Conservation (phyloP, 106 monocot genomes). For the Allium cepa region DNA sequence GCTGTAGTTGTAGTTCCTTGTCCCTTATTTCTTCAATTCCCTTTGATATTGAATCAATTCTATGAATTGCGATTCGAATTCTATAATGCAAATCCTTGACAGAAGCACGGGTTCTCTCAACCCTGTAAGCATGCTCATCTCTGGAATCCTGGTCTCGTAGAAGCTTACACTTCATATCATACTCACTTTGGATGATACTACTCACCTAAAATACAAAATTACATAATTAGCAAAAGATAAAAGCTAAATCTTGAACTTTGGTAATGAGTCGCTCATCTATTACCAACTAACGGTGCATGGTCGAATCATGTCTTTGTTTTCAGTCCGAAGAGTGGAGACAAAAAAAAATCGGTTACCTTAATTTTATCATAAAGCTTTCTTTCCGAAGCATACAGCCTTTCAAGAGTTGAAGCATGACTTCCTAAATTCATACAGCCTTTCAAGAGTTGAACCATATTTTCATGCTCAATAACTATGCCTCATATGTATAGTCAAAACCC, state of each 20-base stretch:
- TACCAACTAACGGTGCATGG: no score
- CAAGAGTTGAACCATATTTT: no score
- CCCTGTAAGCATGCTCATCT: conserved; percentile 39
- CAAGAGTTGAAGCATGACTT: conserved; percentile 91
- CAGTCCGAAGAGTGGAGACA: no score
- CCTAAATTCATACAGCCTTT: conserved; percentile 99
- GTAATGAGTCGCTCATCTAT: no score
- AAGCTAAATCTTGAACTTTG: no score
- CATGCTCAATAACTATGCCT: no score
- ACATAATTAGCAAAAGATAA: no score
- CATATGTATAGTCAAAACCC: no score
- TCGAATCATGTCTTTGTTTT: no score
- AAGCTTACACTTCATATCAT: conserved; percentile 74
- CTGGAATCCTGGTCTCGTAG: conserved; percentile 61
- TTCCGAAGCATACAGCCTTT: conserved; percentile 97
- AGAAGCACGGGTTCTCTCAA: conserved; percentile 79
- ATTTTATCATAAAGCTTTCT: conserved; percentile 99
- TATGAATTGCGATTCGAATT: conserved; percentile 77
- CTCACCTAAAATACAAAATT: conserved; percentile 45
- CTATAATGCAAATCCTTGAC: conserved; percentile 94
- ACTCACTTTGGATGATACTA: conserved; percentile 68
- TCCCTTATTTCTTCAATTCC: conserved; percentile 83
- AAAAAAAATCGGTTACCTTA: conserved; percentile 38
- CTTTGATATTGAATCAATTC: conserved; percentile 88
- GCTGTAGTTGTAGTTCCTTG: conserved; percentile 87